Evolutionary conservation across 257 asterid genomes (phyloP), one percentile per base, ranked within the genome.

Genomic region (Rubia yunnanensis): DNA sequence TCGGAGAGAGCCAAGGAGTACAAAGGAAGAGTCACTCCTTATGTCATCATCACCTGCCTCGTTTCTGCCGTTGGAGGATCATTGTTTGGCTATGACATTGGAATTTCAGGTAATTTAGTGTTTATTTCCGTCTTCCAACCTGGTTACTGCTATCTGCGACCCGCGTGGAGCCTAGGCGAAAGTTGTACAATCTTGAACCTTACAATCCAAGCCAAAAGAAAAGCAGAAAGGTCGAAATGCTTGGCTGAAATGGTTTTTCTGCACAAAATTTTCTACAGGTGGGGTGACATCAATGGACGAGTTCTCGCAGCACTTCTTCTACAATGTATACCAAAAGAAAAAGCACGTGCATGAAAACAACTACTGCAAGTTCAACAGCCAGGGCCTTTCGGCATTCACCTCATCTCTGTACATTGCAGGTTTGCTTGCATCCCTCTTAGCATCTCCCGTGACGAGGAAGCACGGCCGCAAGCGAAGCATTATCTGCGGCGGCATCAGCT

Each of bases 271-370:
- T 5, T 39, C 13, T 39, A 65, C 84, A 89, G 95, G 97, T 31
- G 96, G 95, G 23, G 97, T 90, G 52, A 87, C 97, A 56, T 87
- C 95, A 1, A 90, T 87, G 97, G 95, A 90, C 78, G 95, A 77
- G 67, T 90, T 90, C 70, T 92, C 87, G 0, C 26, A 63, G 8
- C 76, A 75, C 55, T 90, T 90, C 83, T 90, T 90, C 86, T 82
- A 82, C 20, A 8, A 54, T 0, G 94, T 90, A 7, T 85, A 81
- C 72, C 76, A 72, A 66, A 75, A 79, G 44, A 87, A 87, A 62
- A 68, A 30, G 18, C 96, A 76, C 30, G 92, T 81, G 7, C 92
- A 78, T 22, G 96, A 90, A 60, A 82, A 76, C 84, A 82, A 85
- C 70, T 90, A 90, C 78, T 87, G 96, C 79, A 90, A 90, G 66